phyloP scores from a whole-genome alignment of 1,139 yeast genomes.

The Insectozyma bohioensis region DNA sequence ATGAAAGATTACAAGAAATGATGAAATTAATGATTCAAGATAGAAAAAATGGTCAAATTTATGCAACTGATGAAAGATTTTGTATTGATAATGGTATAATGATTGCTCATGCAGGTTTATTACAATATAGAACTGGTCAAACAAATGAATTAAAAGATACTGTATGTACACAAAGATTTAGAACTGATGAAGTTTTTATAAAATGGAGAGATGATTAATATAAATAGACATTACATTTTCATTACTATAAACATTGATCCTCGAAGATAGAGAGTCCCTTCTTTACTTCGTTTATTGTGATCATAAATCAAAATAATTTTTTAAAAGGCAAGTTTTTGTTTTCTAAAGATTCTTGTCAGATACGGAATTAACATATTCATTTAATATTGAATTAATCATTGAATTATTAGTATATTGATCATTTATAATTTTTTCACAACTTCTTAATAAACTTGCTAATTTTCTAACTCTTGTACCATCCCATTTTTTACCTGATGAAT shows the following conservation, averaged over 20 bases:
- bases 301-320: constrained; percentile 25
- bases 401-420: constrained; percentile 7
- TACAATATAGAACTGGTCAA: constrained; percentile 83
- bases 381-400: constrained; percentile 8
- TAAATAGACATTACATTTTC: not conserved
- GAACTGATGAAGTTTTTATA: constrained; percentile 93
- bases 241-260: too few species aligned
- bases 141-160: constrained; percentile 62
- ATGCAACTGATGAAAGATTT: constrained; percentile 94
- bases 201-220: constrained; percentile 73
- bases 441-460: constrained; percentile 47
- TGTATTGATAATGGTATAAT: constrained; percentile 97
- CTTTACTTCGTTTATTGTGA: constrained; percentile 14
- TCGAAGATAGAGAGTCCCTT: constrained; percentile 8
- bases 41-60: constrained; percentile 75
- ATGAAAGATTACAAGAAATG: constrained; percentile 89
- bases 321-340: constrained; percentile 16
- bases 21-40: constrained; percentile 92
- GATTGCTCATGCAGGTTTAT: constrained; percentile 97
- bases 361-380: constrained; percentile 30
- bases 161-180: constrained; percentile 87
- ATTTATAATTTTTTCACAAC: constrained; percentile 19
- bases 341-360: constrained; percentile 26
- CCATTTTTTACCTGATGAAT: constrained; percentile 45
- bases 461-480: constrained; percentile 46